Conservation (phyloP, 441 rosid genomes). For the Syzygium syzygioides region DNA sequence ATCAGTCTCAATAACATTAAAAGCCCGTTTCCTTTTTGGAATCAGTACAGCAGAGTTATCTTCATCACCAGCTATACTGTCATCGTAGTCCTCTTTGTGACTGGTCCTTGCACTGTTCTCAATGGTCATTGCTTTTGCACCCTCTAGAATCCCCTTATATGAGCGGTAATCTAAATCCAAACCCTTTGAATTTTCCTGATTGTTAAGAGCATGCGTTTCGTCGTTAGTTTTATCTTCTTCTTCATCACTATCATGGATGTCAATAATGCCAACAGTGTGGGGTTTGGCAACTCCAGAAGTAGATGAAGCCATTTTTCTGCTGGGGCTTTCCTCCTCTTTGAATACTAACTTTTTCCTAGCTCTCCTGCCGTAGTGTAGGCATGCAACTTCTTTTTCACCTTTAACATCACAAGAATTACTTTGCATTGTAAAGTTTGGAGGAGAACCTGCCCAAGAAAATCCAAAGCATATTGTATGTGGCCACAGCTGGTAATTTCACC, state of each 20-base stretch:
- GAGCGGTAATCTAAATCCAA: constrained; percentile 4
- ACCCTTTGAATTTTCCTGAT: constrained; percentile 1
- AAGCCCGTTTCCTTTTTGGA: constrained; percentile 40
- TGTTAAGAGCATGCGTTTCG: background rate
- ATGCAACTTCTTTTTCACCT: background rate
- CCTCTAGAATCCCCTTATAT: background rate
- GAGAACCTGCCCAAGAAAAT: constrained; percentile 21
- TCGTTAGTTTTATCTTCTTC: constrained; percentile 12
- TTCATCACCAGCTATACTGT: constrained; percentile 16
- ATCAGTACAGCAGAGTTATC: constrained; percentile 11
- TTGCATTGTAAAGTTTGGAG: constrained; percentile 4
- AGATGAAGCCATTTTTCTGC: constrained; percentile 35
- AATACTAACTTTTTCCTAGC: constrained; percentile 26
- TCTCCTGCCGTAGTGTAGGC: background rate
- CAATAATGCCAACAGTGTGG: constrained; percentile 14
- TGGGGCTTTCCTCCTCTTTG: constrained; percentile 23
- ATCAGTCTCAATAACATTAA: constrained; percentile 40
- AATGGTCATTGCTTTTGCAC: constrained; percentile 7
- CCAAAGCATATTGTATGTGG: background rate
- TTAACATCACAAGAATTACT: background rate
- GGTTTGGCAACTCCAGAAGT: constrained; percentile 23
- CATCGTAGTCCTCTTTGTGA: constrained; percentile 6
- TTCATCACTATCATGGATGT: constrained; percentile 43
- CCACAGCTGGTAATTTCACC: background rate
- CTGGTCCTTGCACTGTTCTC: constrained; percentile 2